Conservation (phyloP, 2,329 filamentous ascomycete genomes). For the Colletotrichum agaves region DNA sequence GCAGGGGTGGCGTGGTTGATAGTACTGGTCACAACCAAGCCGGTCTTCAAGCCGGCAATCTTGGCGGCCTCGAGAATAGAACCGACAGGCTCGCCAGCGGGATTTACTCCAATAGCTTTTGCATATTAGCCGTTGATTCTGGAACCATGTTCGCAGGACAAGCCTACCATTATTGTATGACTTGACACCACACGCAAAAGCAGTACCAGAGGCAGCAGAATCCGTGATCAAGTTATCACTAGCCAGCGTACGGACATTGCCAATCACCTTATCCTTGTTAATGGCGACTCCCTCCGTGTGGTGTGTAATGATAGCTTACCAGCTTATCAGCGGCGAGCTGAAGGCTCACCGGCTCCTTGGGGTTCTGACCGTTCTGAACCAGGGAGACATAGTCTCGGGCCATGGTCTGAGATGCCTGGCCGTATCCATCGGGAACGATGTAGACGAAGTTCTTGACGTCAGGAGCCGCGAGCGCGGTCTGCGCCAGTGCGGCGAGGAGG, state of each 20-base stretch:
- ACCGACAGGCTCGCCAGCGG: conserved; percentile 47
- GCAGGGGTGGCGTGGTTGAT: conserved; percentile 51
- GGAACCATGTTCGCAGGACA: not conserved
- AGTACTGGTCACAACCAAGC: conserved; percentile 53
- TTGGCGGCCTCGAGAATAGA: conserved; percentile 54
- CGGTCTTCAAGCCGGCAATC: conserved; percentile 51
- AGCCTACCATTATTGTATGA: conserved; percentile 47
- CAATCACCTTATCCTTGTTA: conserved; percentile 42
- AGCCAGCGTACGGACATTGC: conserved; percentile 44
- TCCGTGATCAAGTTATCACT: conserved; percentile 52
- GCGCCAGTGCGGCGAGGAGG: conserved; percentile 18
- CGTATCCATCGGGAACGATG: conserved; percentile 47
- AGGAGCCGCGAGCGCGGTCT: conserved; percentile 20
- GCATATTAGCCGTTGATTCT: not conserved
- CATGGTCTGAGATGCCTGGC: conserved; percentile 45
- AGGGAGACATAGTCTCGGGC: conserved; percentile 43
- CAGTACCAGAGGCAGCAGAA: conserved; percentile 53
- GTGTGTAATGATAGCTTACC: conserved; percentile 20
- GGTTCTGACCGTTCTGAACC: conserved; percentile 40
- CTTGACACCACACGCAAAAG: conserved; percentile 52
- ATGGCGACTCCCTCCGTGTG: too few relatives aligned
- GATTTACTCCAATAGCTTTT: conserved; percentile 47
- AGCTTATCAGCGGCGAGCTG: conserved; percentile 40
- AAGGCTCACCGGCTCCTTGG: conserved; percentile 36
- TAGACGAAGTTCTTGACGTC: conserved; percentile 47